Percentiles rank a stretch among this genome's conserved stretches.
phyloP scores from a whole-genome alignment of 1,139 yeast genomes.

The Blastobotrys ciferrii region DNA sequence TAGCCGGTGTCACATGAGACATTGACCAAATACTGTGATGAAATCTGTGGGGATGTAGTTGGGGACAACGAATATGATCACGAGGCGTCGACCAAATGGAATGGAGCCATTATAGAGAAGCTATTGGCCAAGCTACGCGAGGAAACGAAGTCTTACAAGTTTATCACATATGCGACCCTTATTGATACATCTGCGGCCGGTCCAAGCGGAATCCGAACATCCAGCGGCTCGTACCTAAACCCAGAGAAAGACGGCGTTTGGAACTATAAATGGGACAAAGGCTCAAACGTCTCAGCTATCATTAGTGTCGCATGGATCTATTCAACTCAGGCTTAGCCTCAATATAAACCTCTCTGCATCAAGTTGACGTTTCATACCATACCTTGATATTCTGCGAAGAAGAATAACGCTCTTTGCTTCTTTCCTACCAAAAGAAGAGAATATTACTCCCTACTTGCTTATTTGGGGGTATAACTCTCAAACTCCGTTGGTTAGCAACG shows the following conservation, averaged over 20 bases:
- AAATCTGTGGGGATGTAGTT: slow-evolving; percentile 16
- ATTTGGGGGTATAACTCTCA: no score
- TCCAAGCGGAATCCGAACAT: slow-evolving; percentile 31
- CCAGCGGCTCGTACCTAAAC: slow-evolving; percentile 37
- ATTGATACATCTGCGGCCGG: slow-evolving; percentile 29
- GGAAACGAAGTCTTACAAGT: slow-evolving; percentile 34
- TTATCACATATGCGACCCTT: slow-evolving; percentile 31
- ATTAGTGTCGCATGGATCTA: slow-evolving; percentile 37
- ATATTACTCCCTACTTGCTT: neutral
- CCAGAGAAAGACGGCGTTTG: slow-evolving; percentile 38
- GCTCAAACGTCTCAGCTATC: slow-evolving; percentile 26
- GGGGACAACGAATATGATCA: slow-evolving; percentile 20
- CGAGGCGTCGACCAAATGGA: slow-evolving; percentile 22
- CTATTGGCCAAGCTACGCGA: slow-evolving; percentile 27
- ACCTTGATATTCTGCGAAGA: no score
- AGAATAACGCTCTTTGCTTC: no score
- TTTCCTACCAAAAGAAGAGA: neutral
- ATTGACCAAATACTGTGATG: slow-evolving; percentile 14
- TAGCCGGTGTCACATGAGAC: slow-evolving; percentile 20
- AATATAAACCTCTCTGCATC: neutral
- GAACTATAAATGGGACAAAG: slow-evolving; percentile 26
- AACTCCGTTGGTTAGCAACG: no score
- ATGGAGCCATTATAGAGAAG: slow-evolving; percentile 21
- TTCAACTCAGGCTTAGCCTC: slow-evolving; percentile 13
- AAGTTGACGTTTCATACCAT: no score